Conservation (phyloP, 257 asterid species). For the Dorcoceras hygrometricum region DNA sequence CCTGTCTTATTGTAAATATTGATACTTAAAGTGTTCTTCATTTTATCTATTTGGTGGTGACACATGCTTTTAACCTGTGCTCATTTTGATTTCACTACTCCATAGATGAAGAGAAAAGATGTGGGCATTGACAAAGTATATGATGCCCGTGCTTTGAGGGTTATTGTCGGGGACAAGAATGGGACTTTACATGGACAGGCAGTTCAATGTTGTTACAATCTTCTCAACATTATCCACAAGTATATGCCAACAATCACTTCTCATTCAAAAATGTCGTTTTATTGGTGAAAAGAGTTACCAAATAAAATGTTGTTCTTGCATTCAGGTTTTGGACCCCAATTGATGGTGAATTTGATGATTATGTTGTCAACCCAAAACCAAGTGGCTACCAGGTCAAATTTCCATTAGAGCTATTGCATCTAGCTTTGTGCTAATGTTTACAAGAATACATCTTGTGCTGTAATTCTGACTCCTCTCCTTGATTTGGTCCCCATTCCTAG, state of each 20-base stretch:
- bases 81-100: conserved; percentile 27
- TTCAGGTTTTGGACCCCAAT: conserved; percentile 90
- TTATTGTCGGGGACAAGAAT: conserved; percentile 86
- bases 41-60: conserved; percentile 24
- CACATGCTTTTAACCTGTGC: conserved; percentile 22
- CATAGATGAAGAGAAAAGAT: conserved; percentile 91
- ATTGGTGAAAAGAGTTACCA: conserved; percentile 18
- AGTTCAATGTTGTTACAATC: conserved; percentile 89
- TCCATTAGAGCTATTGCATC: neutral
- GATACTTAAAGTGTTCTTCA: conserved; percentile 20
- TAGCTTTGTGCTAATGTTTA: neutral
- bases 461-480: conserved; percentile 33
- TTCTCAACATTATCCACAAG: conserved; percentile 89
- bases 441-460: conserved; percentile 4
- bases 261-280: conserved; percentile 18
- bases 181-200: conserved; percentile 95
- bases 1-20: conserved; percentile 3
- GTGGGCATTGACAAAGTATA: conserved; percentile 70
- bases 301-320: conserved; percentile 16
- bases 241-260: conserved; percentile 23
- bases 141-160: conserved; percentile 96
- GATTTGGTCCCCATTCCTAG: conserved; percentile 42
- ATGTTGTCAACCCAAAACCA: conserved; percentile 91
- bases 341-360: conserved; percentile 91
- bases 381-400: conserved; percentile 93